A percentile compares a stretch with the other conserved stretches of the same genome.
Conservation (phyloP, 2,329 filamentous ascomycete genomes). For the Xylariaceae sp. region DNA sequence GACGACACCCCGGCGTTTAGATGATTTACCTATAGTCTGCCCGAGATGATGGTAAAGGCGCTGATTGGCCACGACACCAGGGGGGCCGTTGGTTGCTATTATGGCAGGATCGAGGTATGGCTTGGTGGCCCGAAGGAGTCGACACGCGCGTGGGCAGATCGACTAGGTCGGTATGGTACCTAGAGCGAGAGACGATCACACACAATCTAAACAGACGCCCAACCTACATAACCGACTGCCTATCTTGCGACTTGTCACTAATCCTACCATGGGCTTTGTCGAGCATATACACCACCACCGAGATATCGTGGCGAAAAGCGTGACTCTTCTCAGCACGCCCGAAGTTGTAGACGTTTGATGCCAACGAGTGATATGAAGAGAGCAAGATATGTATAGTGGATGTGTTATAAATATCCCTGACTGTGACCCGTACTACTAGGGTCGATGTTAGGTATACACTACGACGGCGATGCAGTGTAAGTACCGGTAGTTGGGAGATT, state of each 20-base stretch:
- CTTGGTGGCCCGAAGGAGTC: conserved; percentile 11
- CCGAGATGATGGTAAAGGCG: conserved; percentile 18
- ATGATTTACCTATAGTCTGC: conserved; percentile 7
- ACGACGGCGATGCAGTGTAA: background rate
- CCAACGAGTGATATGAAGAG: too few relatives aligned
- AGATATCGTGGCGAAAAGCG: background rate
- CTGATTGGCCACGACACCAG: conserved; percentile 15
- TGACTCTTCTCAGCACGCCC: background rate
- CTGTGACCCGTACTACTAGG: background rate
- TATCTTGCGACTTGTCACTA: background rate
- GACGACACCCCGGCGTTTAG: background rate
- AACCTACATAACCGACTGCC: background rate
- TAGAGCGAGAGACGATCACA: background rate
- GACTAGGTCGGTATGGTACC: background rate
- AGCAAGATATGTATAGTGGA: too few relatives aligned
- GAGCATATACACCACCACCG: background rate
- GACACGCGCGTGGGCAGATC: background rate
- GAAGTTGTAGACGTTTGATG: background rate
- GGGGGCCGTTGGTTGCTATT: conserved; percentile 1
- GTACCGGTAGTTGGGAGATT: background rate
- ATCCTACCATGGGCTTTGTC: background rate
- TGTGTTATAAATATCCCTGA: background rate
- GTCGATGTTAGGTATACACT: background rate
- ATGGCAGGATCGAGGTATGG: conserved; percentile 13
- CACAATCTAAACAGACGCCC: too few relatives aligned